Base-by-base conservation (phyloP, 2,329 filamentous ascomycete genomes). In the Lasiodiplodia sp. region DNA sequence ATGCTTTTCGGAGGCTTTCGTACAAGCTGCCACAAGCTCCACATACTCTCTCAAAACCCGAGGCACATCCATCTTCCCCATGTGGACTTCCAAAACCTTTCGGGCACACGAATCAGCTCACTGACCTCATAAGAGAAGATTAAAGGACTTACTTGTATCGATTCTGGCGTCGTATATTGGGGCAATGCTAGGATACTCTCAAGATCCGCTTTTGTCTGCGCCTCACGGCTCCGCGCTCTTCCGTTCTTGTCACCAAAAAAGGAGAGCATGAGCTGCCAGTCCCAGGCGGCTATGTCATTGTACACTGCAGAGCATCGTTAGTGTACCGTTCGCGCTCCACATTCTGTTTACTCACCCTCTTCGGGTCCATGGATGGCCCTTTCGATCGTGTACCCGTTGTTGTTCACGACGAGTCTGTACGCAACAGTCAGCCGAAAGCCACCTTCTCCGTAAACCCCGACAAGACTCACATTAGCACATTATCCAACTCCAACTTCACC, bases 321-420 rank as follows among this genome's bases (percentile, higher is more conserved):
- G 51, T 7, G 31, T 34, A 34, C 31, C 8, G 5, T 3, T 31
- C 25, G 11, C 11, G 1, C 12, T 16, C 0, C 16, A 5, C 25
- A 28, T 2, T 4, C 2, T 14, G 25, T 25, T 14, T 3, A 28
- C 51, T 53, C 23, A 53, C 51, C 68, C 12, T 69, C 69, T 14
- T 72, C 56, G 11, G 71, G 58, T 2, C 74, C 79, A 67, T 81
- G 79, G 58, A 81, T 81, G 68, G 77, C 75, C 8, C 78, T 72
- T 69, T 81, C 79, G 69, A 80, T 78, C 7, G 78, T 80, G 68
- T 81, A 81, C 4, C 78, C 78, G 37, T 75, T 72, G 69, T 81
- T 81, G 71, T 78, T 78, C 65, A 79, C 72, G n/a, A 80, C 70
- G 21, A 80, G 68, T 23, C 79, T 78, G 40, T 71, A 74, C 52